A percentile compares a stretch with the other conserved stretches of the same genome.
phyloP scores from a whole-genome alignment of 2,329 filamentous ascomycete species.

The Botrytis porri region DNA sequence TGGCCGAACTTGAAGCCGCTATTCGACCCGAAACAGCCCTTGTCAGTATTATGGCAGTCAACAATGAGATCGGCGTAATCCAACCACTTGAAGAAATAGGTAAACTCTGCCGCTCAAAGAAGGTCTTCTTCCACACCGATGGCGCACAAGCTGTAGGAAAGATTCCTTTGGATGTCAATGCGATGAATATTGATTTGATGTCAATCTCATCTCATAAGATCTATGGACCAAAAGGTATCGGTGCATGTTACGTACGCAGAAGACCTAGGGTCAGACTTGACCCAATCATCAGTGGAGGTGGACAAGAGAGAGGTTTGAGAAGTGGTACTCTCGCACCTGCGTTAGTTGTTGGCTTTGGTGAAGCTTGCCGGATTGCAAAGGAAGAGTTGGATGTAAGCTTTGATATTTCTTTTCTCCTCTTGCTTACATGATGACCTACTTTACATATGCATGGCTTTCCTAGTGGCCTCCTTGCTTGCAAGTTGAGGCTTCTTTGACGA shows the following conservation, averaged over 20 bases:
- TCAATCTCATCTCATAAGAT: conserved; percentile 99
- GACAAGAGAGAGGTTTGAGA: conserved; percentile 90
- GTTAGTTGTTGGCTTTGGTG: conserved; percentile 87
- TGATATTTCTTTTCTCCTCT: conserved; percentile 23
- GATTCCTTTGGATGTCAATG: conserved; percentile 93
- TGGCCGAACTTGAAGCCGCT: conserved; percentile 81
- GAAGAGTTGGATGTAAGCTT: conserved; percentile 82
- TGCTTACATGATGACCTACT: conserved; percentile 72
- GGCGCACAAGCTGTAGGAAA: conserved; percentile 97
- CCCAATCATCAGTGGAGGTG: conserved; percentile 92
- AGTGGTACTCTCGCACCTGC: conserved; percentile 92
- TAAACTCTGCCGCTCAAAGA: conserved; percentile 82
- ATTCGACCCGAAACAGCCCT: conserved; percentile 88
- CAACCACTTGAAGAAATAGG: conserved; percentile 94
- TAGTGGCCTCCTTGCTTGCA: conserved; percentile 54
- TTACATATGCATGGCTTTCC: conserved; percentile 87
- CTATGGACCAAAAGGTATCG: conserved; percentile 95
- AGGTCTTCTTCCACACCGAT: conserved; percentile 98
- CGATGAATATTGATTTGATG: conserved; percentile 98
- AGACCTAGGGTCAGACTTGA: conserved; percentile 91
- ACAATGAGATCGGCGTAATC: conserved; percentile 99
- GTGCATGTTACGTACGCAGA: conserved; percentile 91
- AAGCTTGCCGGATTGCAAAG: conserved; percentile 88
- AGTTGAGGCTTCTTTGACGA: conserved; percentile 40
- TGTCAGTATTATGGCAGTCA: conserved; percentile 98